Evolutionary conservation across 768 basidiomycete species (phyloP).

Genomic region (Ramaria rubella): DNA sequence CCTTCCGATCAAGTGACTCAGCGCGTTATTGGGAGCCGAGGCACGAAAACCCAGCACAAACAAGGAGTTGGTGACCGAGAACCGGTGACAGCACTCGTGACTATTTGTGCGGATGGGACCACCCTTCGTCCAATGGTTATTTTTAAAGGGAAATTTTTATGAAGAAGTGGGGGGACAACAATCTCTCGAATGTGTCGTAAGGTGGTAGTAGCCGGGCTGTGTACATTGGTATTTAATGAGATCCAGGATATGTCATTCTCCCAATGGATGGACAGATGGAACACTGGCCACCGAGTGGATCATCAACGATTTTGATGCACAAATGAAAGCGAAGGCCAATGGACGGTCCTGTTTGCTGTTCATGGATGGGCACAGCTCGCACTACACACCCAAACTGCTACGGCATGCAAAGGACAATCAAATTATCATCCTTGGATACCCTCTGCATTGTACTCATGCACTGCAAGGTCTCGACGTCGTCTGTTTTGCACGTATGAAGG

Average conservation of each 20-base stretch:
- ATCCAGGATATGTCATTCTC: constrained; percentile 29
- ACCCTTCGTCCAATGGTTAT: constrained; percentile 32
- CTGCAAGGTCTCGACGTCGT: constrained; percentile 41
- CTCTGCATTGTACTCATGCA: constrained; percentile 38
- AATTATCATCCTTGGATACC: constrained; percentile 41
- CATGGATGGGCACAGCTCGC: constrained; percentile 43
- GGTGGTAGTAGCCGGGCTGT: neutral
- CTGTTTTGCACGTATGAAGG: constrained; percentile 29
- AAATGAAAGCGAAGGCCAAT: constrained; percentile 31
- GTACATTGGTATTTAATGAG: constrained; percentile 4
- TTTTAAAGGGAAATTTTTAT: constrained; percentile 33
- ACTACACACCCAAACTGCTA: constrained; percentile 35
- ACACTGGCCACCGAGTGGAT: constrained; percentile 34
- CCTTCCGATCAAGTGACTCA: neutral
- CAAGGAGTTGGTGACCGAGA: constrained; percentile 28
- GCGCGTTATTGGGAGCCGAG: constrained; percentile 3
- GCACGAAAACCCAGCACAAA: constrained; percentile 27
- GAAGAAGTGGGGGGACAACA: constrained; percentile 33
- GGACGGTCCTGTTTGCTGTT: constrained; percentile 28
- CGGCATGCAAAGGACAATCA: constrained; percentile 28
- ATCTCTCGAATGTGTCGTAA: constrained; percentile 35
- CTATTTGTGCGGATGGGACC: constrained; percentile 39
- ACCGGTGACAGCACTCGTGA: constrained; percentile 36
- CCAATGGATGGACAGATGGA: constrained; percentile 32
- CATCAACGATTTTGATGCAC: constrained; percentile 32